Base-by-base conservation (phyloP, 371 early-diverging fungal species). In the Syncephalastrum sp. region DNA sequence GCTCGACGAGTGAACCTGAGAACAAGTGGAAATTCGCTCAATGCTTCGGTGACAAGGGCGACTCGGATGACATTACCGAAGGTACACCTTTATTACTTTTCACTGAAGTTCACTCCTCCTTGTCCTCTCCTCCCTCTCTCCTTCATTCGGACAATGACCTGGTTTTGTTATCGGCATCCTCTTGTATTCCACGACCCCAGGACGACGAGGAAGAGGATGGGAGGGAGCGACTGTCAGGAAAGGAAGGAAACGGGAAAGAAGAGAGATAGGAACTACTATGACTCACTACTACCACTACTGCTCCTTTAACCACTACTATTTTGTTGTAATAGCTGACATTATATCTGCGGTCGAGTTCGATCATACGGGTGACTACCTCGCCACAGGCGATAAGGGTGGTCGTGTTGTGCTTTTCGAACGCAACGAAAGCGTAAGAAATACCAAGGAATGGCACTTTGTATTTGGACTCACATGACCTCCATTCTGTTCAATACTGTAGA, bases 11-110 rank as follows among this genome's bases (percentile, higher is more conserved):
- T 12, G 56, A 56, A 45, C 33, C 48, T 27, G 56, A 55, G 42
- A 47, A 55, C 50, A 57, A 85, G 44, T 96, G 96, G 97, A 93
- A 91, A 73, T 96, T 96, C 74, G 92, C 97, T 56, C 98, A 98
- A 73, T 97, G 98, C 77, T 98, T 98, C 82, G 98, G 98, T 59
- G 98, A 98, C 81, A 98, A 98, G 76, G 95, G 96, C 47, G 98
- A 98, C 54, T 87, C 94, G 48, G 94, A 95, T 53, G 97, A 98
- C 77, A 92, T 98, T 53, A 95, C 97, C 15, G 97, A 97, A 88
- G 97, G 97, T 96, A 23, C 12, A 8, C 17, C 45, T 49, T 15
- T 21, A 21, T 21, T 21, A 1, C 21, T 1, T 21, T 21, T 21
- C 21, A 21, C 2, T 21, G 1, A 21, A 21, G 21, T 21, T 1